Conservation (phyloP, 2,329 filamentous ascomycete genomes). For the Pseudogymnoascus sp. region DNA sequence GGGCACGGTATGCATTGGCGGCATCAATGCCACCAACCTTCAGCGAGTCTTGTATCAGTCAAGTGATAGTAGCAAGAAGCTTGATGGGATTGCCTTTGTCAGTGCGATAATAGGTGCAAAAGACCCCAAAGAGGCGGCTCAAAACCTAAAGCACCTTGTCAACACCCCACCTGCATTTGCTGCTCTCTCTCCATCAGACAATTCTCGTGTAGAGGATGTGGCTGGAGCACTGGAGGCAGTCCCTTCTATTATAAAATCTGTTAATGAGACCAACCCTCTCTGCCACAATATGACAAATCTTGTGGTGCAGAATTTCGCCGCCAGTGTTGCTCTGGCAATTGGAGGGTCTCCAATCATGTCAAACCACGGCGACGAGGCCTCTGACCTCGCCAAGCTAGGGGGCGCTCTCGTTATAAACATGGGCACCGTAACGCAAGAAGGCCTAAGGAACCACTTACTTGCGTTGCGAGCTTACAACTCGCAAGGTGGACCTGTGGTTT, state of each 20-base stretch:
- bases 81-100: constrained; percentile 82
- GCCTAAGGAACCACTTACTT: constrained; percentile 61
- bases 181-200: constrained; percentile 13
- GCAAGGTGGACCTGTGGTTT: constrained; percentile 65
- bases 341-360: constrained; percentile 94
- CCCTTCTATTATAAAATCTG: constrained; percentile 45
- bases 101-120: constrained; percentile 74
- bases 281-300: constrained; percentile 97
- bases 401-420: constrained; percentile 87
- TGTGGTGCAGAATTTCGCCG: constrained; percentile 90
- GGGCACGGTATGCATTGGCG: constrained; percentile 77
- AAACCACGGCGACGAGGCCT: constrained; percentile 73
- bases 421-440: constrained; percentile 78
- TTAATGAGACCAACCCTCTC: constrained; percentile 59
- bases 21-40: constrained; percentile 70
- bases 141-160: constrained; percentile 51
- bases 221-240: constrained; percentile 20
- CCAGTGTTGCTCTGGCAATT: constrained; percentile 77
- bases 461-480: constrained; percentile 77
- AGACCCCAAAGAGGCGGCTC: constrained; percentile 58
- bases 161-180: constrained; percentile 24
- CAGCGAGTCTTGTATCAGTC: constrained; percentile 69
- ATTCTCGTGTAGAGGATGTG: constrained; percentile 19
- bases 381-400: constrained; percentile 68
- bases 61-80: constrained; percentile 41